Percentiles rank a stretch among this genome's conserved stretches.
Evolutionary conservation across 2,329 filamentous ascomycete genomes (phyloP).

Genomic region (Lasiodiplodia hormozganensis): DNA sequence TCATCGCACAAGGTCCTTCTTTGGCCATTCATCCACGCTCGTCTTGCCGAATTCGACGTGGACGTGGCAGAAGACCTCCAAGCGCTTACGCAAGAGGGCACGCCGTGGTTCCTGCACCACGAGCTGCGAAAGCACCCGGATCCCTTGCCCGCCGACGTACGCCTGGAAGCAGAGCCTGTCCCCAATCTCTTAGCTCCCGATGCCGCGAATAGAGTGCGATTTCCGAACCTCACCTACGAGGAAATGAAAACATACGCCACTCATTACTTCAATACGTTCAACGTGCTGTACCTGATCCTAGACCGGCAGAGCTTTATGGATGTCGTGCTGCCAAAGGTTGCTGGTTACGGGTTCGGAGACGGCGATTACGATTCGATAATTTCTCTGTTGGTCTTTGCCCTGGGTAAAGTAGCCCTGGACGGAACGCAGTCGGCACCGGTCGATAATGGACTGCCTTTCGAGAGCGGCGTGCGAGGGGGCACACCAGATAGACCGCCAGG

Average conservation of each 20-base stretch:
- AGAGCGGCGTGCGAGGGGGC: slow-evolving; percentile 62
- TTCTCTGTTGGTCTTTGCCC: slow-evolving; percentile 63
- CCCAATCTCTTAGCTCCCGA: neutral
- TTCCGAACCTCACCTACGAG: slow-evolving; percentile 27
- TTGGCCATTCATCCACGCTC: slow-evolving; percentile 31
- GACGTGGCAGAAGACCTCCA: slow-evolving; percentile 28
- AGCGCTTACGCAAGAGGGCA: slow-evolving; percentile 25
- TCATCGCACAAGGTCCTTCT: slow-evolving; percentile 34
- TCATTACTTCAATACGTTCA: slow-evolving; percentile 30
- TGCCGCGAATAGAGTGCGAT: slow-evolving; percentile 8
- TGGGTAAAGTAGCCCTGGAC: slow-evolving; percentile 65
- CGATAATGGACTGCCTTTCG: slow-evolving; percentile 45
- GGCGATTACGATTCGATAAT: slow-evolving; percentile 59
- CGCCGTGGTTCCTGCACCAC: slow-evolving; percentile 30
- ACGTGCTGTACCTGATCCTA: slow-evolving; percentile 30
- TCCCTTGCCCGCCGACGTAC: slow-evolving; percentile 20
- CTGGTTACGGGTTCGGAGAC: slow-evolving; percentile 59
- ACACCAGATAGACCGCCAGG: slow-evolving; percentile 61
- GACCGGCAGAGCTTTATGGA: slow-evolving; percentile 28
- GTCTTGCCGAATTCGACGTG: slow-evolving; percentile 18
- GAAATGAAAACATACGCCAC: slow-evolving; percentile 29
- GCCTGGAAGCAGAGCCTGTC: slow-evolving; percentile 7
- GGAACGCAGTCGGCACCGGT: slow-evolving; percentile 56
- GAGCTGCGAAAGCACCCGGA: slow-evolving; percentile 26
- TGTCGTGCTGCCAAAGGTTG: slow-evolving; percentile 39